phyloP scores from a whole-genome alignment of 345 rosid genomes.

The Salix exigua region DNA sequence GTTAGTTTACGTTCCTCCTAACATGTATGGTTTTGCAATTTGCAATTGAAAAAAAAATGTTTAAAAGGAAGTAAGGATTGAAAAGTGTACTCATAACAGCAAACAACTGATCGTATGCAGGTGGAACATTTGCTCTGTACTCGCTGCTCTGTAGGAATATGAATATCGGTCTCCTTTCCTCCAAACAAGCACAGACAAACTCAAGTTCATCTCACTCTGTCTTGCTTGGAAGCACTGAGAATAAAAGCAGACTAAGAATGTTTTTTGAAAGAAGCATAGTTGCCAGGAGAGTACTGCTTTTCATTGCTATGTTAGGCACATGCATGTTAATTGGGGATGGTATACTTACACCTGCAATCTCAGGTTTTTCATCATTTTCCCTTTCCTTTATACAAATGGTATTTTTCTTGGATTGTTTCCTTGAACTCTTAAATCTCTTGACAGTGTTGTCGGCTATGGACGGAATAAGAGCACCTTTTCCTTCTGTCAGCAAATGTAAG shows the following conservation, averaged over 20 bases:
- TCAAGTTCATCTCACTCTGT: conserved; percentile 8
- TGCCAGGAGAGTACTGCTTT: conserved; percentile 56
- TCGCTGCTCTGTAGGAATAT: conserved; percentile 72
- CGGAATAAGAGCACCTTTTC: conserved; percentile 56
- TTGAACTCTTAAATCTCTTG: conserved; percentile 12
- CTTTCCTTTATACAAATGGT: neutral
- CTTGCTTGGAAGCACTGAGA: conserved; percentile 25
- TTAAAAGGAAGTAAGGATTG: neutral
- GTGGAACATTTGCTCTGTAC: conserved; percentile 86
- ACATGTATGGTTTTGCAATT: too few relatives aligned
- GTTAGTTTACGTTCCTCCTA: too few relatives aligned
- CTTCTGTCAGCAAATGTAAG: conserved; percentile 58
- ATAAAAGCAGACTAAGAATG: conserved; percentile 43
- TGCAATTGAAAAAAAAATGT: too few relatives aligned
- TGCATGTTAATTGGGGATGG: conserved; percentile 94
- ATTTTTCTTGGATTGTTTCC: neutral
- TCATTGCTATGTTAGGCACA: conserved; percentile 75
- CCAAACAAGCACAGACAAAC: conserved; percentile 28
- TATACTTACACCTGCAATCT: conserved; percentile 84
- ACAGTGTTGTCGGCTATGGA: conserved; percentile 69
- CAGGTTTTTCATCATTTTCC: conserved; percentile 41
- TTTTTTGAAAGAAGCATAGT: conserved; percentile 55
- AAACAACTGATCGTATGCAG: conserved; percentile 32
- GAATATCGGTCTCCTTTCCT: conserved; percentile 49
- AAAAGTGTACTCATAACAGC: neutral